These are phyloP conservation scores for Cunninghamia lanceolata DNA, from an alignment of 75 land plant species.

Conservation along the genomic window DNA sequence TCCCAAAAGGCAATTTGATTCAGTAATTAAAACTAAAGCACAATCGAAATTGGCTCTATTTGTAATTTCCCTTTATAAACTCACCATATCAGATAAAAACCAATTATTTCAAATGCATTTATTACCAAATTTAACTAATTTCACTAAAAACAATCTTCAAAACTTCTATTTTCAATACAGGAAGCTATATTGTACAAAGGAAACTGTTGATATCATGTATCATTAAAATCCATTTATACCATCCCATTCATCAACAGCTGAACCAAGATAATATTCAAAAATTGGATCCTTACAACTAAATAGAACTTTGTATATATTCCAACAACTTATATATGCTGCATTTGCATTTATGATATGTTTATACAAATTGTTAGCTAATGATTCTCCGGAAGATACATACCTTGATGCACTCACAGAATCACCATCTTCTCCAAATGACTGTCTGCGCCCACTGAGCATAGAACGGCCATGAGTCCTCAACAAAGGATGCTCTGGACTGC, in stretches of 20 bases:
- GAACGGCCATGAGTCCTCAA: constrained; percentile 67
- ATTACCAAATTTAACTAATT: constrained; percentile 3
- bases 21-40: too few species aligned
- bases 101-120: background rate
- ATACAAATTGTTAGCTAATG: background rate
- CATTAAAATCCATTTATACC: background rate
- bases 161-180: background rate
- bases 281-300: background rate
- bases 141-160: background rate
- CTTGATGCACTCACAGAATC: constrained; percentile 54
- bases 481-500: constrained; percentile 89
- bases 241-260: background rate
- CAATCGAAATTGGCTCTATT: too few species aligned
- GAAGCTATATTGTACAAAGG: background rate
- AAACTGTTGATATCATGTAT: background rate
- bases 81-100: background rate
- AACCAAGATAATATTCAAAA: background rate
- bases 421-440: constrained; percentile 52
- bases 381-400: constrained; percentile 17
- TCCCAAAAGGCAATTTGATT: too few species aligned
- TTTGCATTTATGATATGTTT: background rate
- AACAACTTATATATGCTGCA: background rate
- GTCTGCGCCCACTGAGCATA: constrained; percentile 81
- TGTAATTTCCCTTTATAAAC: too few species aligned
- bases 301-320: background rate